A percentile compares a stretch with the other conserved stretches of the same genome.
Conservation (phyloP, 2,329 filamentous ascomycete genomes). For the Pyricularia pennisetigena region DNA sequence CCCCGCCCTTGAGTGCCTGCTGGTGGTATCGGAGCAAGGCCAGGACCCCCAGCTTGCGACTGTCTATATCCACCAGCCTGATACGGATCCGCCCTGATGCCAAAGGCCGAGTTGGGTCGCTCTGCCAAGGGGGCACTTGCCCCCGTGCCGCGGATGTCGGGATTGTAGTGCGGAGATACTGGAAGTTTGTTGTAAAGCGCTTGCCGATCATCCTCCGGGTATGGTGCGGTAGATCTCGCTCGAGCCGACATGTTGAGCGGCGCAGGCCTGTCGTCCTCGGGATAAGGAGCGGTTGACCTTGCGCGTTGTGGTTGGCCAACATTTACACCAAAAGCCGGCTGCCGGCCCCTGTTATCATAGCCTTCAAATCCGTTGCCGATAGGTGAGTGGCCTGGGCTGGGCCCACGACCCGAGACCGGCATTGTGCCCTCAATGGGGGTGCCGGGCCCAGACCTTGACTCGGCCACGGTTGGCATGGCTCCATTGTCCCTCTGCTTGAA, state of each 20-base stretch:
- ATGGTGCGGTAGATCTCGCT: constrained; percentile 52
- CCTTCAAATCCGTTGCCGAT: background rate
- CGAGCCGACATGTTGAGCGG: constrained; percentile 17
- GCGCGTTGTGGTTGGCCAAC: constrained; percentile 30
- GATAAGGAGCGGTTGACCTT: constrained; percentile 40
- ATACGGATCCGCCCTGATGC: constrained; percentile 32
- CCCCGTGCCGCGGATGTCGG: constrained; percentile 37
- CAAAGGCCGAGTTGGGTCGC: constrained; percentile 41
- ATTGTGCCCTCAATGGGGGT: constrained; percentile 16
- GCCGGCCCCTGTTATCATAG: constrained; percentile 19
- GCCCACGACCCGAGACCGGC: constrained; percentile 7
- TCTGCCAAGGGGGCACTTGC: constrained; percentile 36
- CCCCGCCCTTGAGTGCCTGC: constrained; percentile 26
- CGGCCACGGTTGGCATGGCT: constrained; percentile 37
- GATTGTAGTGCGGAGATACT: constrained; percentile 30
- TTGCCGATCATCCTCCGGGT: constrained; percentile 51
- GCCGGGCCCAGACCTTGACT: constrained; percentile 22
- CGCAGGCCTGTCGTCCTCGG: constrained; percentile 28
- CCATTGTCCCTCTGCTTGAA: constrained; percentile 34
- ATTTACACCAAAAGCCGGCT: constrained; percentile 42
- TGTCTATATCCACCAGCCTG: constrained; percentile 23
- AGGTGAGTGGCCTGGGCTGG: constrained; percentile 9
- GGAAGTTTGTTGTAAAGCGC: constrained; percentile 14
- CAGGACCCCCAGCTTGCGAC: constrained; percentile 32
- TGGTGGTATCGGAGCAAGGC: constrained; percentile 31